Evolutionary conservation across 768 basidiomycete genomes (phyloP), one percentile per base, ranked within the genome.

Genomic region (Boletus sp.): DNA sequence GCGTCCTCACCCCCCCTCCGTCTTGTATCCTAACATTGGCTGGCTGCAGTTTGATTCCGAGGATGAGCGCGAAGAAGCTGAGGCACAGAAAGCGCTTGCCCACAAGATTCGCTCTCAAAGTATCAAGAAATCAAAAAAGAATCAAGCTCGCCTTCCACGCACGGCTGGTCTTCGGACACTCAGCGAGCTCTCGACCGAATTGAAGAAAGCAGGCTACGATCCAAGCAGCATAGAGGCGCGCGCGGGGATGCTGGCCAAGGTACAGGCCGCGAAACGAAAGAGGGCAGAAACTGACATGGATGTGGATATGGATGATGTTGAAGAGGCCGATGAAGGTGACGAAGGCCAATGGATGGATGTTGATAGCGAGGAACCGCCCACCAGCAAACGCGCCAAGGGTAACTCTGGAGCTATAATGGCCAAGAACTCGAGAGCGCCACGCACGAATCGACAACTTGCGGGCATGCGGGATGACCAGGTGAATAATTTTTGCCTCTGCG

Each of bases 141-240:
- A 97, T 77, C 79, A 82, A 60, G 74, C 88, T n/a, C 80, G 80
- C 52, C 80, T 87, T 27, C 96, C 81, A 40, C 89, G 85, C 66
- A 96, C 79, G 63, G 77, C 86, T 68, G 72, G 90, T 72, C 75
- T 83, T 51, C 78, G 84, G 47, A 75, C 83, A 72, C 68, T 89
- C 66, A 73, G 75, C 37, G 92, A 96, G 68, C 83, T 98, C 63
- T 85, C 90, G 25, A 72, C 79, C 11, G 88, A 84, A 67, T 72
- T 98, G 70, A 89, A 87, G n/a, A 84, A 84, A 63, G 91, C 90
- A 15, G 97, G 97, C 0, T 79, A 91, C 60, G 90, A 99, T 69
- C 89, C 97, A 5, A 87, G 87, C 59, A 81, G 81, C 47, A 85
- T 99, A 62, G 82, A 93, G 70, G 90, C 91, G 56, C 86, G 95